These are phyloP conservation scores for Entomortierella lignicola DNA, from an alignment of 192 early-diverging fungal genomes.

Conservation along the genomic window DNA sequence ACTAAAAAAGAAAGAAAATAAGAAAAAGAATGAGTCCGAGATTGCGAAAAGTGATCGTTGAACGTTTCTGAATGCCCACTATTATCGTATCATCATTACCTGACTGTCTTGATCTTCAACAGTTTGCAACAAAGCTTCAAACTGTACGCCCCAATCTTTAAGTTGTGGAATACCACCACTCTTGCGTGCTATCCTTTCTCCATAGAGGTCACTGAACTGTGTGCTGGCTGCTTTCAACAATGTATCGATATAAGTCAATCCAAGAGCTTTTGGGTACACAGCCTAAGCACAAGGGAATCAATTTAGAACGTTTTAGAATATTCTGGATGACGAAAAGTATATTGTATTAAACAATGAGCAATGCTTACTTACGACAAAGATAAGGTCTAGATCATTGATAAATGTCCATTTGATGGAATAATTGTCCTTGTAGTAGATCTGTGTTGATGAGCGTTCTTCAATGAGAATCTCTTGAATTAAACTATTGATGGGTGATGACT, in stretches of 20 bases:
- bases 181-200: slow-evolving; percentile 47
- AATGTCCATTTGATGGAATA: slow-evolving; percentile 84
- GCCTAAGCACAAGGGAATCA: slow-evolving; percentile 57
- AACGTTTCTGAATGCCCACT: neutral
- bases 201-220: slow-evolving; percentile 74
- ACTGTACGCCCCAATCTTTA: slow-evolving; percentile 73
- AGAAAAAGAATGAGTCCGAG: neutral
- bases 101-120: slow-evolving; percentile 74
- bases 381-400: slow-evolving; percentile 82
- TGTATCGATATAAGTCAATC: slow-evolving; percentile 87
- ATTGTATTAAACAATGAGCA: slow-evolving; percentile 7
- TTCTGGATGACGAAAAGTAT: no score
- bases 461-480: slow-evolving; percentile 85
- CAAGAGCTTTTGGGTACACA: slow-evolving; percentile 89
- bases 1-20: slow-evolving; percentile 16
- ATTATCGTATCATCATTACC: slow-evolving; percentile 43
- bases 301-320: neutral
- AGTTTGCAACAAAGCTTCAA: slow-evolving; percentile 71
- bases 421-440: slow-evolving; percentile 72
- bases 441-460: slow-evolving; percentile 71
- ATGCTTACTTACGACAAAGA: slow-evolving; percentile 73
- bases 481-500: slow-evolving; percentile 73
- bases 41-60: neutral
- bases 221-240: slow-evolving; percentile 76
- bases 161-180: slow-evolving; percentile 42